A percentile compares a stretch with the other conserved stretches of the same genome.
Evolutionary conservation across 1,284 basidiomycete genomes (phyloP).

Genomic region (Pterulicium gracile): DNA sequence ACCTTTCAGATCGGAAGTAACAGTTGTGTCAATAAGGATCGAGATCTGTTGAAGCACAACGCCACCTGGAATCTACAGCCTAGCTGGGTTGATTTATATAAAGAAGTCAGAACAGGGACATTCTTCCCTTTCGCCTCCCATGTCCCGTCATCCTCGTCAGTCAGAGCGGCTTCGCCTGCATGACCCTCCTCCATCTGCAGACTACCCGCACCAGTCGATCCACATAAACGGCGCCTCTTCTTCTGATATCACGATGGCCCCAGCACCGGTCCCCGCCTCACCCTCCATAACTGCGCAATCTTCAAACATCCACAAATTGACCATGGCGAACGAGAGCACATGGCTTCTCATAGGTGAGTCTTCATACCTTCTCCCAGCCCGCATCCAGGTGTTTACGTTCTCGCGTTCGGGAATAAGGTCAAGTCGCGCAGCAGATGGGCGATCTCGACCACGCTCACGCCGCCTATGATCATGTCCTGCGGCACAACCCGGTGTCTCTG

Average conservation of each 20-base stretch:
- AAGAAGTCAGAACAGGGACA: too few relatives aligned
- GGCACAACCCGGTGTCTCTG: conserved; percentile 85
- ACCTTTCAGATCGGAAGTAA: too few relatives aligned
- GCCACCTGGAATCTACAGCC: too few relatives aligned
- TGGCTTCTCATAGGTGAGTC: conserved; percentile 82
- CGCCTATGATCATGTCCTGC: conserved; percentile 86
- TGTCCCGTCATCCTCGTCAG: conserved; percentile 47
- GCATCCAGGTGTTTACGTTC: not conserved
- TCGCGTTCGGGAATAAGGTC: conserved; percentile 37
- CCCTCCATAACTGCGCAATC: conserved; percentile 22
- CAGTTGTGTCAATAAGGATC: too few relatives aligned
- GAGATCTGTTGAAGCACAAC: too few relatives aligned
- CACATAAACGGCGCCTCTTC: conserved; percentile 28
- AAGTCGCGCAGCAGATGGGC: conserved; percentile 85
- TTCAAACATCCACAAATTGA: conserved; percentile 61
- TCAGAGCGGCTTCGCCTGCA: conserved; percentile 55
- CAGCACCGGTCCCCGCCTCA: conserved; percentile 30
- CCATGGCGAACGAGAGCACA: conserved; percentile 81
- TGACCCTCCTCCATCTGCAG: conserved; percentile 41
- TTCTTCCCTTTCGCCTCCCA: too few relatives aligned
- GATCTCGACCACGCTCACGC: conserved; percentile 82
- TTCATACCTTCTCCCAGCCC: conserved; percentile 6
- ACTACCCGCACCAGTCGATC: conserved; percentile 27
- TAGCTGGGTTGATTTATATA: too few relatives aligned
- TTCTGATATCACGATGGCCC: conserved; percentile 8